Percentiles rank a stretch among this genome's conserved stretches.
Evolutionary conservation across 805 yeast species (phyloP).

Genomic region (Torulaspora quercuum): DNA sequence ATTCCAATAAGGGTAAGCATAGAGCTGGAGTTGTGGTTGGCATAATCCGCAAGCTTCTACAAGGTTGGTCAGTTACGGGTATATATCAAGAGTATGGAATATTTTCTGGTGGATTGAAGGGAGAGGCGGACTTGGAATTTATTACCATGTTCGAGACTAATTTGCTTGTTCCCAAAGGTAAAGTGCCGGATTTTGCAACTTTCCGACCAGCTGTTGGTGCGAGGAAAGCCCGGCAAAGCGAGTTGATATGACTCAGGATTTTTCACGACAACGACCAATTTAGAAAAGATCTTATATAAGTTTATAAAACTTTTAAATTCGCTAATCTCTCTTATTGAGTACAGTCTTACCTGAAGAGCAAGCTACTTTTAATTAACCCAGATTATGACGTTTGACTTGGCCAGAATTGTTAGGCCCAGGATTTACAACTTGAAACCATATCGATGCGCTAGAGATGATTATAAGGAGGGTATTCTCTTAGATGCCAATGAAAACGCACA

Average conservation of each 20-base stretch:
- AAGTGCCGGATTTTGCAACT: constrained; percentile 59
- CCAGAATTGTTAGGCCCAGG: constrained; percentile 71
- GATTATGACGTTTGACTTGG: constrained; percentile 30
- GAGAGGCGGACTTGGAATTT: constrained; percentile 85
- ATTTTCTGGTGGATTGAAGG: constrained; percentile 84
- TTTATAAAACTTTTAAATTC: not conserved
- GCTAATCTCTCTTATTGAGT: not conserved
- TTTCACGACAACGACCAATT: too few species aligned
- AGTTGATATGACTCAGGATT: constrained; percentile 5
- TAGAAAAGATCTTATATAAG: too few species aligned
- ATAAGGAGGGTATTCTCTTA: constrained; percentile 76
- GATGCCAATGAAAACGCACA: constrained; percentile 97
- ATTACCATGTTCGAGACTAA: constrained; percentile 77
- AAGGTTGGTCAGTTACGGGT: constrained; percentile 92
- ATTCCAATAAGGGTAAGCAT: constrained; percentile 97
- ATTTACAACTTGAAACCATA: constrained; percentile 82
- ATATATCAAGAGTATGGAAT: constrained; percentile 90
- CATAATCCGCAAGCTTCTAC: constrained; percentile 74
- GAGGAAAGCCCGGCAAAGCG: constrained; percentile 4
- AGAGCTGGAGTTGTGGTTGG: constrained; percentile 94
- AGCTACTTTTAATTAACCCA: not conserved
- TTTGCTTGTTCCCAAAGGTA: constrained; percentile 44
- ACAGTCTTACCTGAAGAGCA: constrained; percentile 1
- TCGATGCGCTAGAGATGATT: constrained; percentile 95
- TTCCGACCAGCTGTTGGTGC: constrained; percentile 7